Evolutionary conservation across 2,329 filamentous ascomycete species (phyloP), one percentile per base, ranked within the genome.

Genomic region (Calonectria hongkongensis): DNA sequence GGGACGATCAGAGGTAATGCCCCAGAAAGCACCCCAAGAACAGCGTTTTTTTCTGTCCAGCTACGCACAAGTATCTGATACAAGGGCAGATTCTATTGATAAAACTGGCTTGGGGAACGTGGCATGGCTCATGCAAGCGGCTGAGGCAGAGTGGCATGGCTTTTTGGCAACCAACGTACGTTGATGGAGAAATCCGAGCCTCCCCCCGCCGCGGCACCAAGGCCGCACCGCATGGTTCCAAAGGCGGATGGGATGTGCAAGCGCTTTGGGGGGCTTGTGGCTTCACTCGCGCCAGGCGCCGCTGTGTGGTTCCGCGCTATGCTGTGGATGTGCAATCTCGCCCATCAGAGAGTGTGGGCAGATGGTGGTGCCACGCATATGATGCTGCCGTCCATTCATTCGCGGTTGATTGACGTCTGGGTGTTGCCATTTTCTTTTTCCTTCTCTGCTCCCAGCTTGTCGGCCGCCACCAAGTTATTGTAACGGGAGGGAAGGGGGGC

Each of bases 201-300:
- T 48, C n/a, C n/a, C 43, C 45, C 45, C 45, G 54, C 54, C 33
- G 21, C 30, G 54, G 13, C 33, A 3, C 18, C 43, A 21, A 47
- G 6, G 43, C 43, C 43, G 43, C 43, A 27, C 58, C 51, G 39
- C 8, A 21, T 27, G 28, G 43, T 43, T 66, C 63, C 67, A 45
- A 5, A 71, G 69, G 71, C 68, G 77, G 74, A 72, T 58, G 71
- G 71, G 68, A 73, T 71, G 64, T 67, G 63, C 70, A 70, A 51
- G 21, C 60, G 36, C 33, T 73, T 70, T 62, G 66, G 63, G 65
- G 65, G 68, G 66, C 58, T 73, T 71, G 74, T 74, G 74, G 75
- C 75, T 79, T 78, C 77, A 71, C 48, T 65, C 74, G 64, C 64
- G 51, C 65, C 60, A 73, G 47, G 72, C 45, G 64, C 67, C 36